Conservation (phyloP, 768 basidiomycete genomes). For the Leccinum uliginosum region DNA sequence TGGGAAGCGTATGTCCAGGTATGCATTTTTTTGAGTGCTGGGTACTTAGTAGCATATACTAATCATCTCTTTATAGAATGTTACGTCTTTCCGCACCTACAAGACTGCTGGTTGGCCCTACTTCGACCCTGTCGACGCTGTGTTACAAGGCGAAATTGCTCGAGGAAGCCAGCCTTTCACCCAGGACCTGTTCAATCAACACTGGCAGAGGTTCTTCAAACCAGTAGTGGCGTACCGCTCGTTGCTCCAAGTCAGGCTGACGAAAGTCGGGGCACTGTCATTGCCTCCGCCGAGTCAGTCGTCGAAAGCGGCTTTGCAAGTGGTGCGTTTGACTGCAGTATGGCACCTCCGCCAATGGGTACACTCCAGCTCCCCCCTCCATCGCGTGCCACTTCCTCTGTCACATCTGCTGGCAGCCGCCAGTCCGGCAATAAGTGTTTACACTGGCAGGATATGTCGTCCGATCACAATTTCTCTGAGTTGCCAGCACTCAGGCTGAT, state of each 20-base stretch:
- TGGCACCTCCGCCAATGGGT: too few species aligned
- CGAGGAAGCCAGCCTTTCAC: not conserved
- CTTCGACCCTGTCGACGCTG: not conserved
- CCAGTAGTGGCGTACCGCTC: not conserved
- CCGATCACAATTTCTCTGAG: not conserved
- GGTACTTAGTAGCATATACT: not conserved
- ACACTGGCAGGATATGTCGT: too few species aligned
- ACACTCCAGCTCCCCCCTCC: too few species aligned
- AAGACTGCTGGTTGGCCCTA: not conserved
- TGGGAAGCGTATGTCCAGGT: not conserved
- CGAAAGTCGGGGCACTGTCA: not conserved
- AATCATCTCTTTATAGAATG: not conserved
- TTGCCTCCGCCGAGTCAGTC: not conserved
- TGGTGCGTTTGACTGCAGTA: not conserved
- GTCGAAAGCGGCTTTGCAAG: not conserved
- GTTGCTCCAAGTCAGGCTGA: not conserved
- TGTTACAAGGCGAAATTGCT: not conserved
- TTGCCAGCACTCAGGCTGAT: too few species aligned
- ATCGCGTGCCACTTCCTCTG: too few species aligned
- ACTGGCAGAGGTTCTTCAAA: not conserved
- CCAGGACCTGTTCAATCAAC: not conserved
- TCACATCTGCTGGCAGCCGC: too few species aligned
- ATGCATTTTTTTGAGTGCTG: not conserved
- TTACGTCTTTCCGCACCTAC: not conserved
- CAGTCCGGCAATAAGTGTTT: too few species aligned